Evolutionary conservation across 2,329 filamentous ascomycete genomes (phyloP).

Genomic region (Pseudogymnoascus sp.): DNA sequence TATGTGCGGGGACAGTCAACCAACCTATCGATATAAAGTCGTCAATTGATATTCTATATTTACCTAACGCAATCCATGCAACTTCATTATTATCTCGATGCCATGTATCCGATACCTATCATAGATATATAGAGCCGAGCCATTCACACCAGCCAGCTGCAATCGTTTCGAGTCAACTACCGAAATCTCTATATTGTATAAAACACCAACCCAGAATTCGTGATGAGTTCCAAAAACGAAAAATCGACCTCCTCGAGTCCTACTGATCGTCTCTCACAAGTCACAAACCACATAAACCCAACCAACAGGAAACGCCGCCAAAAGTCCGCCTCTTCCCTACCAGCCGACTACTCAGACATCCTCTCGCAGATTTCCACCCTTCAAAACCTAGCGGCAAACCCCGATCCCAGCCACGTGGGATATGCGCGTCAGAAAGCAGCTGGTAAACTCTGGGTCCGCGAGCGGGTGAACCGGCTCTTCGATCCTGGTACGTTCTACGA

Average conservation of each 20-base stretch:
- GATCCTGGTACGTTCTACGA: conserved; percentile 50
- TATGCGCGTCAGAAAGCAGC: conserved; percentile 57
- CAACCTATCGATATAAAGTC: neutral
- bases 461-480: conserved; percentile 51
- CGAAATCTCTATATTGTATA: neutral
- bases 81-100: neutral
- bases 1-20: neutral
- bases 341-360: conserved; percentile 56
- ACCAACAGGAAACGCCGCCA: conserved; percentile 21
- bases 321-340: conserved; percentile 33
- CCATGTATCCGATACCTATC: neutral
- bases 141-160: neutral
- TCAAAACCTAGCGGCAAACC: conserved; percentile 45
- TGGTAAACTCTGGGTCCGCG: conserved; percentile 59
- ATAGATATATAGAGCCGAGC: neutral
- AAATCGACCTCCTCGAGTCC: conserved; percentile 13
- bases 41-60: neutral
- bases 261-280: conserved; percentile 28
- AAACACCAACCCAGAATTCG: neutral
- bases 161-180: neutral
- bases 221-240: neutral
- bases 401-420: conserved; percentile 45
- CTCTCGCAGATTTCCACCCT: conserved; percentile 48
- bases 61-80: neutral
- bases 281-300: conserved; percentile 23